phyloP scores from a whole-genome alignment of 2,329 filamentous ascomycete genomes.

The Fusarium sp. region DNA sequence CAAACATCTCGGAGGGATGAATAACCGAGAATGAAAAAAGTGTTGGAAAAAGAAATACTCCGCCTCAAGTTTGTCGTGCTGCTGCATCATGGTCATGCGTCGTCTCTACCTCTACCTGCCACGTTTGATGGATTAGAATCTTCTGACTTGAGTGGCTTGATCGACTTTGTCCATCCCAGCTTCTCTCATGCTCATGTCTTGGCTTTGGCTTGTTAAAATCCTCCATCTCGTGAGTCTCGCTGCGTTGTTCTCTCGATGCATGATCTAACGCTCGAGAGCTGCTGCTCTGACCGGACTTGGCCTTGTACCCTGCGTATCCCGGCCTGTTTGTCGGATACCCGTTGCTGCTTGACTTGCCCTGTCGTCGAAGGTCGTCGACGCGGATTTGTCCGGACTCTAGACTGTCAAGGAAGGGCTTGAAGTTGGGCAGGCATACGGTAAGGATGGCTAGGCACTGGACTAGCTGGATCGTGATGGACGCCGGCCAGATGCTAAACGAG shows the following conservation, averaged over 20 bases:
- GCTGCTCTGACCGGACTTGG: slow-evolving; percentile 34
- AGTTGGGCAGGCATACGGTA: slow-evolving; percentile 44
- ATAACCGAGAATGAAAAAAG: background rate
- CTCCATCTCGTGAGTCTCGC: slow-evolving; percentile 32
- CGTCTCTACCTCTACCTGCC: slow-evolving; percentile 44
- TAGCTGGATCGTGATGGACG: slow-evolving; percentile 39
- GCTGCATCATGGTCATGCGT: slow-evolving; percentile 16
- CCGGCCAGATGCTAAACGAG: slow-evolving; percentile 42
- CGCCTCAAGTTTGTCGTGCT: background rate
- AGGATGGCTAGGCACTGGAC: slow-evolving; percentile 45
- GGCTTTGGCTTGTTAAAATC: slow-evolving; percentile 3
- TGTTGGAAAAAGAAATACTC: background rate
- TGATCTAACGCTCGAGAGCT: slow-evolving; percentile 16
- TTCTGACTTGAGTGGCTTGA: slow-evolving; percentile 45
- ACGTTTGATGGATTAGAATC: slow-evolving; percentile 46
- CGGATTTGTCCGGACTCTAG: slow-evolving; percentile 46
- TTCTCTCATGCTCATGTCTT: slow-evolving; percentile 2
- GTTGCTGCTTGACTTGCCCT: slow-evolving; percentile 42
- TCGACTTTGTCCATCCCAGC: slow-evolving; percentile 34
- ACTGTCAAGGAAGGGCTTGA: slow-evolving; percentile 47
- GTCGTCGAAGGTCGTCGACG: slow-evolving; percentile 43
- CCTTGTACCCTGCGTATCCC: slow-evolving; percentile 40
- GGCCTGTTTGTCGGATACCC: slow-evolving; percentile 36
- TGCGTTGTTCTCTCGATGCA: slow-evolving; percentile 11
- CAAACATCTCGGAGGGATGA: background rate